Evolutionary conservation across 306 rosid species (phyloP).

Genomic region (Benincasa hispida): DNA sequence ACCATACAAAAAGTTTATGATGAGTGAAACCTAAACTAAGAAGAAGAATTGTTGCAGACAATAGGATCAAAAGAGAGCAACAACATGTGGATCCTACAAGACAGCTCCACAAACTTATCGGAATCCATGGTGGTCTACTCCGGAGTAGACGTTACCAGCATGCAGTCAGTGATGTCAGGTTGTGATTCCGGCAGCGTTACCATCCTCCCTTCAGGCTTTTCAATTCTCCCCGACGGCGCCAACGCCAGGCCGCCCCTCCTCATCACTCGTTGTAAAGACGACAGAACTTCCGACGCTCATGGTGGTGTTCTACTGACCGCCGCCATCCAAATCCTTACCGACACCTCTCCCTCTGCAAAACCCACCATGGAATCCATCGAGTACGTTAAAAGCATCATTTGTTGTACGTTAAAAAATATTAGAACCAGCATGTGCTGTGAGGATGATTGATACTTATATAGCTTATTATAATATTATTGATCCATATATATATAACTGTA

Average conservation of each 20-base stretch:
- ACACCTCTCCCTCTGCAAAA: slow-evolving; percentile 74
- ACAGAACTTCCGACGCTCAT: slow-evolving; percentile 31
- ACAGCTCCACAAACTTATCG: slow-evolving; percentile 66
- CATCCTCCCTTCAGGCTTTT: slow-evolving; percentile 81
- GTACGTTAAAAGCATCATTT: slow-evolving; percentile 58
- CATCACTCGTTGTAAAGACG: slow-evolving; percentile 59
- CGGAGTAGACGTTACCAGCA: slow-evolving; percentile 58
- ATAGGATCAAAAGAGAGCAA: slow-evolving; percentile 55
- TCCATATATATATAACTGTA: not conserved
- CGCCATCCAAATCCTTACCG: slow-evolving; percentile 70
- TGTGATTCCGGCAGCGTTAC: slow-evolving; percentile 82
- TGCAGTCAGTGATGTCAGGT: slow-evolving; percentile 88
- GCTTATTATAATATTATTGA: no score
- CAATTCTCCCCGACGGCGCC: slow-evolving; percentile 72
- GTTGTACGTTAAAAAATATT: slow-evolving; percentile 70
- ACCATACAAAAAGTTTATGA: no score
- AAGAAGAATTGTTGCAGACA: slow-evolving; percentile 19
- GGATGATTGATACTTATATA: slow-evolving; percentile 60
- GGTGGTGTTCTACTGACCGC: slow-evolving; percentile 82
- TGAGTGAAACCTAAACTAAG: no score
- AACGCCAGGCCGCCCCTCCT: slow-evolving; percentile 76
- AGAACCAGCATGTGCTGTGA: slow-evolving; percentile 81
- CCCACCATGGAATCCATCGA: slow-evolving; percentile 73
- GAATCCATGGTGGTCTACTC: slow-evolving; percentile 91
- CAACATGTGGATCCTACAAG: slow-evolving; percentile 78